These are phyloP conservation scores for Marsdenia floribunda DNA, from an alignment of 257 asterid genomes.

Conservation along the genomic window DNA sequence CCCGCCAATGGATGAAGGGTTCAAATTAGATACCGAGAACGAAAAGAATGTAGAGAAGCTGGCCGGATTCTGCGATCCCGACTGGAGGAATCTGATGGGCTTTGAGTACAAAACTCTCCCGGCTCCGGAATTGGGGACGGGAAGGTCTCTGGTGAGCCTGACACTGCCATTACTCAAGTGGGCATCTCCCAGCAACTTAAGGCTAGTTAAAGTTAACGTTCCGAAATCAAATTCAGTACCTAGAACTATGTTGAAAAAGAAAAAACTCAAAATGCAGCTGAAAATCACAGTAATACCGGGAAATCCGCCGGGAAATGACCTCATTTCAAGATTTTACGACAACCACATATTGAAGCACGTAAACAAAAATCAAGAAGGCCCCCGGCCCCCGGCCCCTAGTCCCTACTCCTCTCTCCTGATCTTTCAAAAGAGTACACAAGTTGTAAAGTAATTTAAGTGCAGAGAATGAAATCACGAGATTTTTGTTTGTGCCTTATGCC, in stretches of 20 bases:
- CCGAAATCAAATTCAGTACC: constrained; percentile 54
- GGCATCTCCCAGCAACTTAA: constrained; percentile 81
- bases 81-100: constrained; percentile 55
- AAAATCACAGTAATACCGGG: constrained; percentile 8
- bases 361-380: neutral
- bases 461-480: constrained; percentile 12
- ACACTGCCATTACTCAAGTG: constrained; percentile 68
- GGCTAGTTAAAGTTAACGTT: constrained; percentile 45
- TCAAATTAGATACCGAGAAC: constrained; percentile 56
- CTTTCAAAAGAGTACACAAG: neutral
- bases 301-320: constrained; percentile 32
- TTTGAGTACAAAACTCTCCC: constrained; percentile 60
- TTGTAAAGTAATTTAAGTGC: neutral
- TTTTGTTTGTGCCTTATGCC: neutral
- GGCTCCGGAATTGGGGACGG: constrained; percentile 76
- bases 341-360: constrained; percentile 20
- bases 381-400: neutral
- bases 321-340: constrained; percentile 35
- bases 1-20: constrained; percentile 81
- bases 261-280: constrained; percentile 2
- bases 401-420: too few species aligned
- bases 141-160: constrained; percentile 56
- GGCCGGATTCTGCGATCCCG: constrained; percentile 36
- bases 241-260: constrained; percentile 12
- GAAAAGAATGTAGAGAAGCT: constrained; percentile 77